Percentiles rank a stretch among this genome's conserved stretches.
phyloP scores from a whole-genome alignment of 2,329 filamentous ascomycete species.

The Aspergillus hiratsukae region DNA sequence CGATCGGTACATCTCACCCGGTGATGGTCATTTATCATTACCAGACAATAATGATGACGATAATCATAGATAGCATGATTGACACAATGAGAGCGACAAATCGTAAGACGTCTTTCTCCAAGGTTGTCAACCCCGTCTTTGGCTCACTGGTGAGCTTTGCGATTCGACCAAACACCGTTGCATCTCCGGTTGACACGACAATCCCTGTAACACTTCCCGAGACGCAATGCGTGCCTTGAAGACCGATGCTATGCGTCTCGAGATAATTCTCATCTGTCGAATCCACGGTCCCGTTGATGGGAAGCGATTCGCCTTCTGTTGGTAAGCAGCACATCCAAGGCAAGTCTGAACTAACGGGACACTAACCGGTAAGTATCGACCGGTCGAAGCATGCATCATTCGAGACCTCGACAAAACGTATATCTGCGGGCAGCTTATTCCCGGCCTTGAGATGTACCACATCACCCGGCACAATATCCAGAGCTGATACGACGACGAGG shows the following conservation, averaged over 20 bases:
- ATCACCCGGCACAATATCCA: constrained; percentile 68
- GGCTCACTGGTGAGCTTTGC: constrained; percentile 67
- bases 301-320: constrained; percentile 64
- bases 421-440: constrained; percentile 69
- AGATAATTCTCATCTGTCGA: constrained; percentile 69
- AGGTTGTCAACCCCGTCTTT: constrained; percentile 61
- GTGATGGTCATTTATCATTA: constrained; percentile 20
- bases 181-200: constrained; percentile 67
- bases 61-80: constrained; percentile 50
- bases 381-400: constrained; percentile 69
- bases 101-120: constrained; percentile 68
- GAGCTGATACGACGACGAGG: constrained; percentile 47
- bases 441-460: constrained; percentile 64
- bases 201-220: constrained; percentile 63
- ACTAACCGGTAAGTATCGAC: constrained; percentile 63
- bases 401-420: constrained; percentile 65
- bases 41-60: constrained; percentile 64
- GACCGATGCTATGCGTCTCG: constrained; percentile 69
- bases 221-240: constrained; percentile 76
- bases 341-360: not conserved
- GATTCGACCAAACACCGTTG: constrained; percentile 71
- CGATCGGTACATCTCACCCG: not conserved
- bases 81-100: constrained; percentile 71
- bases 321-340: not conserved
- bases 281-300: constrained; percentile 60